Percentiles rank a stretch among this genome's conserved stretches.
These are phyloP conservation scores for Priceomyces carsonii DNA, from an alignment of 805 yeast genomes.

Conservation along the genomic window DNA sequence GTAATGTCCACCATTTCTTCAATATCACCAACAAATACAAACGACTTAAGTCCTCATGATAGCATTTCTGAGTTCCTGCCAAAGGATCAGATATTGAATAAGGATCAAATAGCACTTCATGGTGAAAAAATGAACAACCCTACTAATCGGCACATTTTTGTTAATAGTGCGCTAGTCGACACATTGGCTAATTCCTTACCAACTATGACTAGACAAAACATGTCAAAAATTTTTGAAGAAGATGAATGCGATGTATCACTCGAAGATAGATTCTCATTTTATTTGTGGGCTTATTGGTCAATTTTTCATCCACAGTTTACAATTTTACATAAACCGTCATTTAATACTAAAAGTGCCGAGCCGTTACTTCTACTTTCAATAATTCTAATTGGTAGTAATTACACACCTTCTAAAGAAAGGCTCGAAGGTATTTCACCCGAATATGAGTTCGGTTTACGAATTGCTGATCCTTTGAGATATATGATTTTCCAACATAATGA, in stretches of 20 bases:
- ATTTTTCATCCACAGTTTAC: conserved; percentile 62
- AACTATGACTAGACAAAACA: conserved; percentile 19
- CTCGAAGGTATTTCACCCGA: conserved; percentile 27
- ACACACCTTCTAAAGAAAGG: conserved; percentile 17
- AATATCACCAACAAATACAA: conserved; percentile 8
- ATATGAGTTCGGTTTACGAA: conserved; percentile 43
- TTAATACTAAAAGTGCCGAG: conserved; percentile 47
- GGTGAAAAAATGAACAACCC: conserved; percentile 22
- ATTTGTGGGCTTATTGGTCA: conserved; percentile 51
- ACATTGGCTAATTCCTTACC: conserved; percentile 32
- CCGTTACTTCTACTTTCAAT: conserved; percentile 54
- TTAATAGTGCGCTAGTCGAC: conserved; percentile 38
- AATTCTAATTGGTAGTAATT: conserved; percentile 57
- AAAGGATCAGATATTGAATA: conserved; percentile 16
- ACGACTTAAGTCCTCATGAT: too few species aligned
- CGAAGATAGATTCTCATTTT: conserved; percentile 37
- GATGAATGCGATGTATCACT: conserved; percentile 19
- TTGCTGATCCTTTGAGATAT: conserved; percentile 66
- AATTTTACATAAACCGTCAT: conserved; percentile 60
- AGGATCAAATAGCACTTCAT: conserved; percentile 12
- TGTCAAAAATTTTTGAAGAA: conserved; percentile 28
- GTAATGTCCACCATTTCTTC: neutral
- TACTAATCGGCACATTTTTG: conserved; percentile 35
- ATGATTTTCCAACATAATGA: conserved; percentile 67
- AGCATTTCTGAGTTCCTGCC: too few species aligned